A percentile compares a stretch with the other conserved stretches of the same genome.
Evolutionary conservation across 2,329 filamentous ascomycete genomes (phyloP).

Genomic region (Diaporthe velutina): DNA sequence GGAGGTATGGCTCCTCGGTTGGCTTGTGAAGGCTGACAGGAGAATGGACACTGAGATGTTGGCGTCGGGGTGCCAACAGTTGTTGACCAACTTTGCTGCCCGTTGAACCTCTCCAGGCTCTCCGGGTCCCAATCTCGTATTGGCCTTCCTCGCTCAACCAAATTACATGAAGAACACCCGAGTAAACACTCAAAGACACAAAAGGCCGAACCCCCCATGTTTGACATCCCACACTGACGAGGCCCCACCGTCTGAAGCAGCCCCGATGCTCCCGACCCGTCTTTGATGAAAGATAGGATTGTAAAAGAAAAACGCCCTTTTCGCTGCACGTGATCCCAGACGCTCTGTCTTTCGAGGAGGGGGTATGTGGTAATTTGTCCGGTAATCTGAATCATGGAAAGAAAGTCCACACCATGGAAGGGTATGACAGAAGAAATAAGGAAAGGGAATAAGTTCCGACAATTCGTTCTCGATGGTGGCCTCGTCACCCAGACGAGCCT

Average conservation of each 20-base stretch:
- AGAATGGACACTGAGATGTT: neutral
- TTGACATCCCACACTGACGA: neutral
- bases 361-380: constrained; percentile 15
- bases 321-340: constrained; percentile 21
- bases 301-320: constrained; percentile 17
- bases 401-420: neutral
- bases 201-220: constrained; percentile 12
- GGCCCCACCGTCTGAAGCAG: neutral
- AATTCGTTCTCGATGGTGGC: neutral
- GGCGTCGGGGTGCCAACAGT: neutral
- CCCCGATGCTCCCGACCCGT: constrained; percentile 28
- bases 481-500: neutral
- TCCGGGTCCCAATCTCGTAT: neutral
- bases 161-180: constrained; percentile 4
- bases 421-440: neutral
- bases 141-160: neutral
- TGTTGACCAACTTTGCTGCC: neutral
- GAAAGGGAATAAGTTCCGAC: neutral
- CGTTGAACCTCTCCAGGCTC: neutral
- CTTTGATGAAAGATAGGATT: constrained; percentile 19
- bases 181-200: neutral
- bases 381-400: constrained; percentile 2
- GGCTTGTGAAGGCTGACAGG: neutral
- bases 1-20: neutral
- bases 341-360: neutral